Base-by-base conservation (phyloP, 1,139 yeast species). In the Candida pseudoviswanathii region DNA sequence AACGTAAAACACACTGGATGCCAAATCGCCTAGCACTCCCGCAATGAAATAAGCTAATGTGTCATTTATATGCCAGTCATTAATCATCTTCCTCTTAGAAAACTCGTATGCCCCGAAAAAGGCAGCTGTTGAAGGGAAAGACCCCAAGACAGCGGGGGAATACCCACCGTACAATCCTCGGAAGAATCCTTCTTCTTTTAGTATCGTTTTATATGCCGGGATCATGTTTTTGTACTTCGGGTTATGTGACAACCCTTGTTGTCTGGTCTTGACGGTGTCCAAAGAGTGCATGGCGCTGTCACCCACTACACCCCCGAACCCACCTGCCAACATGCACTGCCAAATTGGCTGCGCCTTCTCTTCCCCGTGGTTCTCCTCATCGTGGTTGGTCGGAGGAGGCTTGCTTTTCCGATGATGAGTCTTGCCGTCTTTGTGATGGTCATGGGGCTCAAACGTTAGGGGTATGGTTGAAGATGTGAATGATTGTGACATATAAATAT, bases 261-360 rank as follows among this genome's bases (percentile, higher is more conserved):
- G 99, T 58, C 99, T 77, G 1, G 99, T 94, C 66, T 94, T 94
- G 38, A 95, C 97, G 0, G 99, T 94, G 63, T 94, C 99, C 42
- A 94, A 71, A 1, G 98, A 92, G 67, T 94, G 97, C 97, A 94
- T 94, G 44, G 84, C 73, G 1, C 96, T 80, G 62, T 94, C 99
- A 11, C 98, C 99, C 36, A 92, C 83, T 52, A 89, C 84, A 1
- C 99, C 99, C 6, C 99, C 99, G 45, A 92, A 71, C 1, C 97
- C 97, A 38, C 99, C 99, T 0, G 98, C 97, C 32, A 88, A 51
- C 75, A 87, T 77, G 59, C 92, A 86, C 57, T 83, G 80, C 56
- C 80, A 50, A n/a, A 86, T 67, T 1, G 89, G 83, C 10, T 78
- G 68, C 10, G 16, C 36, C 22, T 38, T 40, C 34, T 44, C 32